These are phyloP conservation scores for Trichophyton equinum DNA, from an alignment of 2,329 filamentous ascomycete species.

Conservation along the genomic window DNA sequence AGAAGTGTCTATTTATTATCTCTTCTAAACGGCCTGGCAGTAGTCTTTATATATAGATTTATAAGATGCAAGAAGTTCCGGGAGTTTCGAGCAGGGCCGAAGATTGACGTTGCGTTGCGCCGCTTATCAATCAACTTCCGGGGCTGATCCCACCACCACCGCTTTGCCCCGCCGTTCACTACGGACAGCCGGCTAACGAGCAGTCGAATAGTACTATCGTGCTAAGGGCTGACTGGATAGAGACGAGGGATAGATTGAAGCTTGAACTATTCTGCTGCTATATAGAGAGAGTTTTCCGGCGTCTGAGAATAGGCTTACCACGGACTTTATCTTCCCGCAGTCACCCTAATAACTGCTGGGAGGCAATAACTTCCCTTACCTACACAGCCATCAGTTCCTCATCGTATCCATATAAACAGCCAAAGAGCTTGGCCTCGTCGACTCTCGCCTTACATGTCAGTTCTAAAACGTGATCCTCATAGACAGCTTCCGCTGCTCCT, in stretches of 20 bases:
- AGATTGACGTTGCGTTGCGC: neutral
- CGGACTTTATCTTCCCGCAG: no score
- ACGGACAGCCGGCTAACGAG: neutral
- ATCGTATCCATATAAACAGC: neutral
- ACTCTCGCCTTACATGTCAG: constrained; percentile 3
- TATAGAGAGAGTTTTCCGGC: no score
- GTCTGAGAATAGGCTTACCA: no score
- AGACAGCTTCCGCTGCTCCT: constrained; percentile 1
- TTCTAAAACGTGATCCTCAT: neutral
- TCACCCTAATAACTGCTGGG: no score
- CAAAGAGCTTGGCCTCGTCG: neutral
- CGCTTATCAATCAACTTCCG: neutral
- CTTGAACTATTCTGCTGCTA: no score
- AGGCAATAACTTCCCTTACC: neutral
- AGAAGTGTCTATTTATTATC: no score
- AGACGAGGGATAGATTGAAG: no score
- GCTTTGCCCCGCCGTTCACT: neutral
- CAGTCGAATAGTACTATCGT: no score
- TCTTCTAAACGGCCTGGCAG: neutral
- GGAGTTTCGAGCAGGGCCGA: neutral
- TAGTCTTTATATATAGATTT: neutral
- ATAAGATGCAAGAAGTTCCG: neutral
- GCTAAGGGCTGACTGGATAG: no score
- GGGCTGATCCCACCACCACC: neutral
- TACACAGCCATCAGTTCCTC: neutral